Conservation (phyloP, 2,329 filamentous ascomycete genomes). For the Cytospora piceae region DNA sequence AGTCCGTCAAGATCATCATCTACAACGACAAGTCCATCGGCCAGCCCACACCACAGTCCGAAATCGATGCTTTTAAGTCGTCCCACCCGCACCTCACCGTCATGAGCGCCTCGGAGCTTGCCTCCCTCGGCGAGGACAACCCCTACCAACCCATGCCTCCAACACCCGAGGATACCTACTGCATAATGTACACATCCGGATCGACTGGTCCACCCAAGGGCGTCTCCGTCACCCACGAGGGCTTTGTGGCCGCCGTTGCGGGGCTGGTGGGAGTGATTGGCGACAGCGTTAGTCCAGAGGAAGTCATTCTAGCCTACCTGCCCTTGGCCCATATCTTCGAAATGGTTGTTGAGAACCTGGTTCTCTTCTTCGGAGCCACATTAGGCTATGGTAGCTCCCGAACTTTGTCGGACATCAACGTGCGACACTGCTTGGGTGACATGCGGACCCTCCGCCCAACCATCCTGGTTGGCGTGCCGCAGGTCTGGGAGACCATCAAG, state of each 20-base stretch:
- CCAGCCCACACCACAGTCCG: slow-evolving; percentile 54
- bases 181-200: slow-evolving; percentile 85
- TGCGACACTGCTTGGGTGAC: slow-evolving; percentile 89
- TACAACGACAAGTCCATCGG: slow-evolving; percentile 59
- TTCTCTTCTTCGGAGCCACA: slow-evolving; percentile 84
- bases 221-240: slow-evolving; percentile 79
- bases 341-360: slow-evolving; percentile 91
- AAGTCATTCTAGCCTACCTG: slow-evolving; percentile 86
- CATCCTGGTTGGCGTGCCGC: slow-evolving; percentile 90
- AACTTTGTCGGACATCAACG: slow-evolving; percentile 83
- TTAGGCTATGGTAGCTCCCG: slow-evolving; percentile 92
- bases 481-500: slow-evolving; percentile 96
- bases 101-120: slow-evolving; percentile 59
- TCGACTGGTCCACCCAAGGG: slow-evolving; percentile 90
- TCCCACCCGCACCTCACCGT: slow-evolving; percentile 58
- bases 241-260: slow-evolving; percentile 80
- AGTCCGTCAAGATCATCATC: slow-evolving; percentile 61
- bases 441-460: slow-evolving; percentile 91
- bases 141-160: slow-evolving; percentile 73
- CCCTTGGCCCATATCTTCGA: slow-evolving; percentile 96
- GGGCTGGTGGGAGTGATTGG: slow-evolving; percentile 81
- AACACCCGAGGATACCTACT: slow-evolving; percentile 76
- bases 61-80: slow-evolving; percentile 60
- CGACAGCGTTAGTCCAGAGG: slow-evolving; percentile 74
- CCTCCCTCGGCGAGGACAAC: slow-evolving; percentile 65